Conservation (phyloP, 2,329 filamentous ascomycete genomes). For the Ascochyta koolunga region DNA sequence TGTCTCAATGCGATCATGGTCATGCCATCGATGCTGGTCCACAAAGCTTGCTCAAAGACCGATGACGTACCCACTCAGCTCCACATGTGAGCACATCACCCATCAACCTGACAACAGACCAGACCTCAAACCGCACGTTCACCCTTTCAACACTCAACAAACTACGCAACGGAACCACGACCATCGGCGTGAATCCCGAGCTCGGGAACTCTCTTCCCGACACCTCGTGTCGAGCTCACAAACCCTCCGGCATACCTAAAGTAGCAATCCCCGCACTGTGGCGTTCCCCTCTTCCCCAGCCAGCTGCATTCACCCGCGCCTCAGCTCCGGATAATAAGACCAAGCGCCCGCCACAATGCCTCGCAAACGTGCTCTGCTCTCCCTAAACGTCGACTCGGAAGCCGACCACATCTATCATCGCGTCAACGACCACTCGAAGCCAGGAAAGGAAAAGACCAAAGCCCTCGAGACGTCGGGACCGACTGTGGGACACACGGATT, state of each 20-base stretch:
- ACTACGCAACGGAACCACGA: neutral
- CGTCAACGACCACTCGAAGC: slow-evolving; percentile 44
- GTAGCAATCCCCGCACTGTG: slow-evolving; percentile 27
- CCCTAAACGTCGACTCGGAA: slow-evolving; percentile 49
- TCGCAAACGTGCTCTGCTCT: slow-evolving; percentile 45
- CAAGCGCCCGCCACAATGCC: slow-evolving; percentile 23
- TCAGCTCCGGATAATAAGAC: slow-evolving; percentile 33
- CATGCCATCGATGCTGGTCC: neutral
- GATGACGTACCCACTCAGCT: slow-evolving; percentile 15
- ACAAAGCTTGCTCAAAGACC: slow-evolving; percentile 6
- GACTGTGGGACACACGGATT: slow-evolving; percentile 33
- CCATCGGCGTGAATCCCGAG: slow-evolving; percentile 26
- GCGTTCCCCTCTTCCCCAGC: slow-evolving; percentile 20
- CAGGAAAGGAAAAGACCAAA: slow-evolving; percentile 40
- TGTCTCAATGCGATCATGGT: neutral
- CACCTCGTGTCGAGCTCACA: slow-evolving; percentile 16
- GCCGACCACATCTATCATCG: slow-evolving; percentile 48
- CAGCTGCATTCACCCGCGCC: slow-evolving; percentile 21
- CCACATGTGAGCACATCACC: slow-evolving; percentile 9
- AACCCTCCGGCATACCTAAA: slow-evolving; percentile 38
- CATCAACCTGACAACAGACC: neutral
- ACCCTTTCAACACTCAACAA: neutral
- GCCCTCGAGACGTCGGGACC: slow-evolving; percentile 46
- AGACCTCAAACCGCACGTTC: neutral
- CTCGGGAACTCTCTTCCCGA: slow-evolving; percentile 18